Evolutionary conservation across 2,329 filamentous ascomycete species (phyloP), one percentile per base, ranked within the genome.

Genomic region (Colletotrichum shisoi): DNA sequence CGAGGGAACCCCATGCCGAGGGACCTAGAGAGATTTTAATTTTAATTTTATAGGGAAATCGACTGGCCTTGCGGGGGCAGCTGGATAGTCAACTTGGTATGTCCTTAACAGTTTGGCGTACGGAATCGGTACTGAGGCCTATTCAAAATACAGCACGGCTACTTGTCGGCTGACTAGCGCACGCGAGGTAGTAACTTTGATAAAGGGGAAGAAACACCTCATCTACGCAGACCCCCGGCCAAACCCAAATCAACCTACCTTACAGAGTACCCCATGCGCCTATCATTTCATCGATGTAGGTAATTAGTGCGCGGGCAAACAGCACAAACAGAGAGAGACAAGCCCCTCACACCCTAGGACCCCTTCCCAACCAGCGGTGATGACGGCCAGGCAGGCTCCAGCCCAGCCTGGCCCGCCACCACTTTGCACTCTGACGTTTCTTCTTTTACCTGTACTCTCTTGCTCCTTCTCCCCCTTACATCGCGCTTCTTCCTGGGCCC

Each of bases 361-460:
- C 40, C 54, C 24, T 3, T 44, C 54, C 40, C 19, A 37, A 46
- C 40, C 42, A 37, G 54, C 54, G 54, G 54, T 57, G 54, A 57
- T 57, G 54, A 57, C 24, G 12, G 37, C 46, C n/a, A 12, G 31
- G 24, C 54, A n/a, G 53, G 4, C 42, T 57, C 42, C 11, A 57
- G 19, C n/a, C 27, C 46, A 44, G 54, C 54, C 27, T 2, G 34
- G 27, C n/a, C 27, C 54, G 42, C 54, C 54, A 21, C 42, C 49
- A 15, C 31, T 3, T 37, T n/a, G 5, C 12, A 15, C 24, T 31
- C 31, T 27, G 46, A 17, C 46, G 15, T 31, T 31, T 27, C 42
- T 45, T 45, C 31, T 57, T 57, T 57, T 57, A 31, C 27, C 27
- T 31, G 27, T 31, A 31, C 27, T 8, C 42, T 34, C 44, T 19